Evolutionary conservation across 1,139 yeast genomes (phyloP).

Genomic region (Kurtzmaniella quercitrusa): DNA sequence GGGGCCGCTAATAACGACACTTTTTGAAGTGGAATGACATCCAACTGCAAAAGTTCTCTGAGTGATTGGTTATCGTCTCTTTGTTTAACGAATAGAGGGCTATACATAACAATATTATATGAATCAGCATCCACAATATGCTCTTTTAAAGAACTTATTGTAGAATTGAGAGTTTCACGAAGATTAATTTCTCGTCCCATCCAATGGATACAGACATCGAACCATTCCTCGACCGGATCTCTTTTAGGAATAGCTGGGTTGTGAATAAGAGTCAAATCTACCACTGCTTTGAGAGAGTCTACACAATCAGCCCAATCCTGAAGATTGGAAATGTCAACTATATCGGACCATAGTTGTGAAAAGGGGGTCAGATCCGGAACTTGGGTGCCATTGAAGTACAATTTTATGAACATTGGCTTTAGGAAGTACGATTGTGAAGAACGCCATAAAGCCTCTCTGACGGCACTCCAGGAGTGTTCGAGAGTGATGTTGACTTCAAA

Average conservation of each 20-base stretch:
- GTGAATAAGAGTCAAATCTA: conserved; percentile 21
- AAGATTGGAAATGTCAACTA: not conserved
- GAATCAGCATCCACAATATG: conserved; percentile 11
- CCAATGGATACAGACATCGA: conserved; percentile 21
- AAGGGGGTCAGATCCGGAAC: not conserved
- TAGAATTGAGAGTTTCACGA: conserved; percentile 22
- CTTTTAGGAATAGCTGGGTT: conserved; percentile 16
- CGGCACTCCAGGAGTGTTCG: conserved; percentile 18
- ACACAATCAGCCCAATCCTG: conserved; percentile 3
- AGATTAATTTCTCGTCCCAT: conserved; percentile 11
- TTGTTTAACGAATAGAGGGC: not conserved
- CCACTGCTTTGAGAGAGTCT: conserved; percentile 13
- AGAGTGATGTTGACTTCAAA: conserved; percentile 17
- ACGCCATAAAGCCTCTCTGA: conserved; percentile 27
- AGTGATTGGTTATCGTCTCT: not conserved
- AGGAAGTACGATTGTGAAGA: conserved; percentile 19
- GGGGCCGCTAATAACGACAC: conserved; percentile 1
- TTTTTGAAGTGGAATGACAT: conserved; percentile 23
- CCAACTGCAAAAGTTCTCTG: conserved; percentile 19
- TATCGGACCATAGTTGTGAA: not conserved
- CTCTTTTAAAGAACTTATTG: conserved; percentile 19
- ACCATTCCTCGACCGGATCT: conserved; percentile 21
- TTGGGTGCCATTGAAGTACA: conserved; percentile 11
- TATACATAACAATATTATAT: not conserved
- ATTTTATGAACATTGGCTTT: conserved; percentile 20